phyloP scores from a whole-genome alignment of 2,329 filamentous ascomycete genomes.

The Xylaria multiplex region DNA sequence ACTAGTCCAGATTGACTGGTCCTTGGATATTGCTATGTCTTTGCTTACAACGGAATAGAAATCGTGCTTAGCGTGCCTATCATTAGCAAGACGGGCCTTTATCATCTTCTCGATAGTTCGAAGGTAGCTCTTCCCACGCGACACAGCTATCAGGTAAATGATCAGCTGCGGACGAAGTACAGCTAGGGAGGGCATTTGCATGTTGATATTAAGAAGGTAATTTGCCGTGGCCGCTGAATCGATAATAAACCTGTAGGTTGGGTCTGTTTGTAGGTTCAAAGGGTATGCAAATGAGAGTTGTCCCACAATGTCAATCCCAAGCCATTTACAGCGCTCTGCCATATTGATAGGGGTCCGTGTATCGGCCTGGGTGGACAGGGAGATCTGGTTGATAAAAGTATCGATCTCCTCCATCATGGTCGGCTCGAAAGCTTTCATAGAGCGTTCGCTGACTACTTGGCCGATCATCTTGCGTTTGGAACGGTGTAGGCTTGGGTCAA shows the following conservation, averaged over 20 bases:
- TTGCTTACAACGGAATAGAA: not conserved
- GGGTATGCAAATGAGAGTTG: slow-evolving; percentile 35
- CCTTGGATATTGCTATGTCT: not conserved
- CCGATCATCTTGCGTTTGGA: slow-evolving; percentile 33
- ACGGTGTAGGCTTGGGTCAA: slow-evolving; percentile 32
- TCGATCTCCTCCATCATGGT: slow-evolving; percentile 34
- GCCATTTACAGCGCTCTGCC: slow-evolving; percentile 17
- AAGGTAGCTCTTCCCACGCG: slow-evolving; percentile 16
- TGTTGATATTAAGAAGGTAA: slow-evolving; percentile 6
- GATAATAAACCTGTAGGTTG: slow-evolving; percentile 11
- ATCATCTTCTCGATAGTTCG: slow-evolving; percentile 14
- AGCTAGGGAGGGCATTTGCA: slow-evolving; percentile 10
- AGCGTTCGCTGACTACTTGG: slow-evolving; percentile 24
- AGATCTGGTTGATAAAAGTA: slow-evolving; percentile 28
- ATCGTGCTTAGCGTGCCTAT: slow-evolving; percentile 12
- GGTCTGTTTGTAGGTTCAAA: slow-evolving; percentile 28
- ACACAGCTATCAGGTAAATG: slow-evolving; percentile 1
- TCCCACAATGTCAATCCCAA: slow-evolving; percentile 33
- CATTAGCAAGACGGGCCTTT: slow-evolving; percentile 5
- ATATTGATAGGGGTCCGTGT: slow-evolving; percentile 27
- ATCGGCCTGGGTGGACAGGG: not conserved
- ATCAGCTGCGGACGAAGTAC: not conserved
- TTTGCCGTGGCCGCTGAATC: not conserved
- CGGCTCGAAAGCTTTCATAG: slow-evolving; percentile 36
- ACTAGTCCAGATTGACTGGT: not conserved